phyloP scores from a whole-genome alignment of 1,139 yeast genomes.

The Debaryomycetaceae sp. region DNA sequence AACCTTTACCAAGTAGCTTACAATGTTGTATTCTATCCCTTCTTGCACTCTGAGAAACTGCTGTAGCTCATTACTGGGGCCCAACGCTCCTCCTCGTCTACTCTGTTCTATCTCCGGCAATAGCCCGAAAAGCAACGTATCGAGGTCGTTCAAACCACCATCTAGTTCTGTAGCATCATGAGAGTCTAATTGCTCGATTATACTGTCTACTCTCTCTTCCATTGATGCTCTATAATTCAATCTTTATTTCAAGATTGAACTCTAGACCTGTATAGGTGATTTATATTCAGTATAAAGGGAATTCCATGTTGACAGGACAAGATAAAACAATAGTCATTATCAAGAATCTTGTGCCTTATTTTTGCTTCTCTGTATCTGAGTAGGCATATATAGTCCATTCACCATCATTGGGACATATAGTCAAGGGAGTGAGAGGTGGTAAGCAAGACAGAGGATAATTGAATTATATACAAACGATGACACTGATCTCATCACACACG shows the following conservation, averaged over 20 bases:
- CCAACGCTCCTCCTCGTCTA: conserved; percentile 13
- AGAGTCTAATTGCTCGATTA: conserved; percentile 17
- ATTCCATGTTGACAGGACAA: not conserved
- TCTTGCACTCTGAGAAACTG: conserved; percentile 51
- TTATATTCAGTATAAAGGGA: not conserved
- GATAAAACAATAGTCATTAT: not conserved
- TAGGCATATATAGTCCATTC: not conserved
- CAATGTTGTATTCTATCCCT: conserved; percentile 47
- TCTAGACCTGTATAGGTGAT: not conserved
- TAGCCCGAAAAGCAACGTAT: conserved; percentile 16
- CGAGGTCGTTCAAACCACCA: conserved; percentile 15
- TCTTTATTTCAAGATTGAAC: not conserved
- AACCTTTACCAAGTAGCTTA: conserved; percentile 29
- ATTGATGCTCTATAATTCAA: conserved; percentile 4
- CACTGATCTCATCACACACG: not conserved
- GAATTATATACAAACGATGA: too few species aligned
- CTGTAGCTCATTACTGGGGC: conserved; percentile 19
- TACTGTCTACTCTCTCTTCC: conserved; percentile 14
- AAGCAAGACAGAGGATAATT: too few species aligned
- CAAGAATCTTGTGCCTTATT: not conserved
- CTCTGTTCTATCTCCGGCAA: conserved; percentile 22
- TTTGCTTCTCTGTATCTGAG: not conserved
- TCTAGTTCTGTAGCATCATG: conserved; percentile 5
- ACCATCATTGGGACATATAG: not conserved
- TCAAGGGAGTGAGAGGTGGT: not conserved